A percentile compares a stretch with the other conserved stretches of the same genome.
Conservation (phyloP, 768 basidiomycete species). For the Termitomyces sp. region DNA sequence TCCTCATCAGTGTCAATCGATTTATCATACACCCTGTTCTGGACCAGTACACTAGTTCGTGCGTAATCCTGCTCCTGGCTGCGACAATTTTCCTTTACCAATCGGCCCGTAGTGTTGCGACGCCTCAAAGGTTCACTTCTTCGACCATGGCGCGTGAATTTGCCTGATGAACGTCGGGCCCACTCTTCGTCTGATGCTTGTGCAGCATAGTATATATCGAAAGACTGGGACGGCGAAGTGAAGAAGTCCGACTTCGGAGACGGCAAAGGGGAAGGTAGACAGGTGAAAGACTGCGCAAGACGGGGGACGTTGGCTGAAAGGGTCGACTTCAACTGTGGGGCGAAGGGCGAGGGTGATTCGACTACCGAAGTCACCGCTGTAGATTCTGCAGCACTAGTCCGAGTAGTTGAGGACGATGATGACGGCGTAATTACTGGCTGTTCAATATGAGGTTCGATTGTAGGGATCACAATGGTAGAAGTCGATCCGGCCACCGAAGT, state of each 20-base stretch:
- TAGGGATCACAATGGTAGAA: background rate
- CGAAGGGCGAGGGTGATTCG: background rate
- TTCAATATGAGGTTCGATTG: background rate
- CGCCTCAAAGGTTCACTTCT: background rate
- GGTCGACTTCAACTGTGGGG: background rate
- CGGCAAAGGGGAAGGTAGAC: background rate
- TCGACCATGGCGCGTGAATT: background rate
- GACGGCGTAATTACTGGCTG: background rate
- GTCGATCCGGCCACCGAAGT: background rate
- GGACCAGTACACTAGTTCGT: background rate
- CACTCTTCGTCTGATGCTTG: background rate
- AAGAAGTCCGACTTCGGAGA: background rate
- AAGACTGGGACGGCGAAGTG: background rate
- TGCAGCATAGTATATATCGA: background rate
- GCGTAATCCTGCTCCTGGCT: background rate
- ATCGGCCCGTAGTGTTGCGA: background rate
- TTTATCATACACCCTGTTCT: background rate
- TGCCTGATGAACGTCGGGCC: background rate
- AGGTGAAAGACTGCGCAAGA: background rate
- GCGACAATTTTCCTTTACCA: background rate
- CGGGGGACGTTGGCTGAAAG: background rate
- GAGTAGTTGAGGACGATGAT: background rate
- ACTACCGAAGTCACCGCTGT: background rate
- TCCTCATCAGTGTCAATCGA: background rate
- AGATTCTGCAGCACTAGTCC: background rate